These are phyloP conservation scores for Pyrenophora graminea DNA, from an alignment of 2,329 filamentous ascomycete species.

Conservation along the genomic window DNA sequence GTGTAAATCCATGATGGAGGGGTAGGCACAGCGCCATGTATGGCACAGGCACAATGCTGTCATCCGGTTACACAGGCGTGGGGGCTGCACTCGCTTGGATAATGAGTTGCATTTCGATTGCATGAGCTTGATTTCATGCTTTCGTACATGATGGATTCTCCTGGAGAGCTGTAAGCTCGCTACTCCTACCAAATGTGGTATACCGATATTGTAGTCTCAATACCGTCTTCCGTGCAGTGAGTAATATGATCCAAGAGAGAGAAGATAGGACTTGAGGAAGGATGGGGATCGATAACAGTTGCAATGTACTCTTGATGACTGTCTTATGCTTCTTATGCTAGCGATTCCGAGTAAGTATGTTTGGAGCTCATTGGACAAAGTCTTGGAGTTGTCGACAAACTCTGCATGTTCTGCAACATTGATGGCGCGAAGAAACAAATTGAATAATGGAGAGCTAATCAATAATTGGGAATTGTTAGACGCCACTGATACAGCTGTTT, in stretches of 20 bases:
- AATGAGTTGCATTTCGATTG: neutral
- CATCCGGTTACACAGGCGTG: neutral
- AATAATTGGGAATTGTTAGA: neutral
- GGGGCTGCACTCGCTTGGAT: slow-evolving; percentile 1
- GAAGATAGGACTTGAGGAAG: no score
- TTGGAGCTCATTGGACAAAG: no score
- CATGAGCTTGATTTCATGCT: neutral
- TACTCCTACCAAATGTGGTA: neutral
- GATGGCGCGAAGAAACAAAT: no score
- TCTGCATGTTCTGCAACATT: no score
- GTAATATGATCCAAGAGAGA: no score
- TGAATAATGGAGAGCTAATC: no score
- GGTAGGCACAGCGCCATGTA: slow-evolving; percentile 6
- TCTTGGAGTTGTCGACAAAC: no score
- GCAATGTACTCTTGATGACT: no score
- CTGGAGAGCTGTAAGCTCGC: neutral
- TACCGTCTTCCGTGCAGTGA: no score
- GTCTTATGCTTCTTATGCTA: no score
- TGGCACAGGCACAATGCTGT: slow-evolving; percentile 13
- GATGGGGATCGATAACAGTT: no score
- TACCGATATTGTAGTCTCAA: neutral
- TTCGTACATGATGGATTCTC: neutral
- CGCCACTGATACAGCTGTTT: neutral
- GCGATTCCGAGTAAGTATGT: no score
- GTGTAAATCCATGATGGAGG: neutral